phyloP scores from a whole-genome alignment of 2,329 filamentous ascomycete genomes.

The Blastomyces silverae region DNA sequence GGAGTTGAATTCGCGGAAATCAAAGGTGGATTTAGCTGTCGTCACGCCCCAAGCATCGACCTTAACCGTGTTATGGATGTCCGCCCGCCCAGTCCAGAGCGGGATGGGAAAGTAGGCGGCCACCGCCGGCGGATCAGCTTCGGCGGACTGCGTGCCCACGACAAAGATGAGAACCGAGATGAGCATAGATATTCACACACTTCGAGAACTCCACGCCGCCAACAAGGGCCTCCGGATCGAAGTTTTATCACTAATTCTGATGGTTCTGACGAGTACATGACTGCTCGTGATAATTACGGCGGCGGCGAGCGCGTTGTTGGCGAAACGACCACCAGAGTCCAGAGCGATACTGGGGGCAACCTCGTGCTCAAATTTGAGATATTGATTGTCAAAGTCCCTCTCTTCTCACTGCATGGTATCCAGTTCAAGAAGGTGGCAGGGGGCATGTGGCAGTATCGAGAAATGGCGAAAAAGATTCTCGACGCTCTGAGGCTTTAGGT shows the following conservation, averaged over 20 bases:
- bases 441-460: slow-evolving; percentile 98
- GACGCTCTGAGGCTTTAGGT: slow-evolving; percentile 70
- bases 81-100: slow-evolving; percentile 52
- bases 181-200: slow-evolving; percentile 46
- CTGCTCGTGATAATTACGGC: slow-evolving; percentile 40
- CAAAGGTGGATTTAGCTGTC: slow-evolving; percentile 85
- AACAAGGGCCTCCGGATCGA: slow-evolving; percentile 51
- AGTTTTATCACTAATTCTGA: slow-evolving; percentile 83
- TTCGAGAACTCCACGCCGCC: slow-evolving; percentile 41
- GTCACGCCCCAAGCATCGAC: slow-evolving; percentile 83
- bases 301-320: slow-evolving; percentile 59
- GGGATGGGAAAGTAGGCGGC: slow-evolving; percentile 44
- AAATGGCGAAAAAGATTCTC: slow-evolving; percentile 93
- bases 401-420: slow-evolving; percentile 87
- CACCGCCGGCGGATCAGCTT: slow-evolving; percentile 80
- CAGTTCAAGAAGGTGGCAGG: slow-evolving; percentile 97
- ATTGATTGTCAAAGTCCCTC: slow-evolving; percentile 91
- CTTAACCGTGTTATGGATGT: slow-evolving; percentile 64
- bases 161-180: slow-evolving; percentile 66
- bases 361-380: slow-evolving; percentile 90
- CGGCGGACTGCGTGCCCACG: slow-evolving; percentile 60
- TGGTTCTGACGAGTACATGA: slow-evolving; percentile 68
- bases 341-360: slow-evolving; percentile 77
- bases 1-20: slow-evolving; percentile 91
- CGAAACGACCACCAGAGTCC: slow-evolving; percentile 86